phyloP scores from a whole-genome alignment of 2,329 filamentous ascomycete genomes.

The Trichophyton benhamiae region DNA sequence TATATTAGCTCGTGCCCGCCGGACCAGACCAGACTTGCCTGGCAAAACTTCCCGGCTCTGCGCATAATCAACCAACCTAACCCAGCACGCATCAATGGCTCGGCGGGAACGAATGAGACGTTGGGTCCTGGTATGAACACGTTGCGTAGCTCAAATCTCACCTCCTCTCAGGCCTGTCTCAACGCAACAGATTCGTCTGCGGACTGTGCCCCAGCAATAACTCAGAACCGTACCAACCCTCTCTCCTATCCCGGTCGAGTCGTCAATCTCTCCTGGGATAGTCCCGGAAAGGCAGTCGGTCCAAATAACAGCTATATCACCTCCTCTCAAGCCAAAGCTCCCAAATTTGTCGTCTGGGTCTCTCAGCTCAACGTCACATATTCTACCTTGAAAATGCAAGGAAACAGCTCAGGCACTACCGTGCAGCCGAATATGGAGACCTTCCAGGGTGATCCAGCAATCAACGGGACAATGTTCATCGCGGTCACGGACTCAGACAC shows the following conservation, averaged over 20 bases:
- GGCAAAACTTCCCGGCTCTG: slow-evolving; percentile 73
- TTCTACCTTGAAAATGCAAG: slow-evolving; percentile 41
- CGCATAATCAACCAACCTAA: slow-evolving; percentile 66
- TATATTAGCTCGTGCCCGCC: slow-evolving; percentile 65
- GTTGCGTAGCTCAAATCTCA: slow-evolving; percentile 22
- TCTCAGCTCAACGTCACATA: slow-evolving; percentile 66
- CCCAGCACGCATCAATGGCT: slow-evolving; percentile 48
- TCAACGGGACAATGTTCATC: slow-evolving; percentile 71
- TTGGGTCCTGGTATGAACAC: slow-evolving; percentile 27
- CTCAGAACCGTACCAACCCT: slow-evolving; percentile 56
- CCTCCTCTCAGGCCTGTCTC: slow-evolving; percentile 14
- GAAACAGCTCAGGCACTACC: slow-evolving; percentile 6
- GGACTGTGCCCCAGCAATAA: slow-evolving; percentile 52
- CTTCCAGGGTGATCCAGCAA: slow-evolving; percentile 53
- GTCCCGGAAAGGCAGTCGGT: slow-evolving; percentile 54
- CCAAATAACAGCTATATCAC: slow-evolving; percentile 78
- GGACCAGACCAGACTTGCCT: slow-evolving; percentile 60
- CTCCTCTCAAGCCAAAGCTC: slow-evolving; percentile 41
- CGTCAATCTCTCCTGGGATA: slow-evolving; percentile 62
- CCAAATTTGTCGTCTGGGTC: slow-evolving; percentile 63
- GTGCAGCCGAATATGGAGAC: slow-evolving; percentile 57
- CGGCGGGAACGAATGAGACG: slow-evolving; percentile 50
- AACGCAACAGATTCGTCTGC: slow-evolving; percentile 5
- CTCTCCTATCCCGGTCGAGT: slow-evolving; percentile 62
- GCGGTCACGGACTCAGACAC: slow-evolving; percentile 58